phyloP scores from a whole-genome alignment of 352 stramenopile species.

The Pythium grandisporangium region DNA sequence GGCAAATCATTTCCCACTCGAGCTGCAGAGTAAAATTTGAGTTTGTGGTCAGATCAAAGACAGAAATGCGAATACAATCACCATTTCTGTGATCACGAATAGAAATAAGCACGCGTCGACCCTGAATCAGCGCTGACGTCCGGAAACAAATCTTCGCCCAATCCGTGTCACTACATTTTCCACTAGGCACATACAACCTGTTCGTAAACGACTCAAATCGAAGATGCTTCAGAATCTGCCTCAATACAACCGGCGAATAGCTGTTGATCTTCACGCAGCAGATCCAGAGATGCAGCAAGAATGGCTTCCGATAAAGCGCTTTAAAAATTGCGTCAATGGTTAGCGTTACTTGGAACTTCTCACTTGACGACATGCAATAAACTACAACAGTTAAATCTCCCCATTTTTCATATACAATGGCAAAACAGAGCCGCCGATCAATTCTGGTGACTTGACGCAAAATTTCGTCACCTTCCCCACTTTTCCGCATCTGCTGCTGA shows the following conservation, averaged over 20 bases:
- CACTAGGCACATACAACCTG: too few species aligned
- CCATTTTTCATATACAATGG: constrained; percentile 72
- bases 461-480: constrained; percentile 59
- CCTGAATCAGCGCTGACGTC: constrained; percentile 21
- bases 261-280: constrained; percentile 62
- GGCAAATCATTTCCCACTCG: constrained; percentile 35
- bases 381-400: constrained; percentile 48
- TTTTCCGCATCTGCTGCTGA: constrained; percentile 38
- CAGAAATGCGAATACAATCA: constrained; percentile 35
- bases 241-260: constrained; percentile 35
- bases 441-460: constrained; percentile 42
- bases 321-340: constrained; percentile 22
- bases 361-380: constrained; percentile 31
- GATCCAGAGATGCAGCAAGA: constrained; percentile 52
- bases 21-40: constrained; percentile 31
- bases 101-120: constrained; percentile 31
- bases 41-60: constrained; percentile 29
- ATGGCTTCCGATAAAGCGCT: constrained; percentile 23
- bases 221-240: constrained; percentile 29
- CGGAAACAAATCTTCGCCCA: constrained; percentile 23
- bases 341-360: constrained; percentile 22
- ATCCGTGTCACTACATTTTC: too few species aligned
- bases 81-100: constrained; percentile 22
- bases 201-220: too few species aligned
- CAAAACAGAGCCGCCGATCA: constrained; percentile 34